A percentile compares a stretch with the other conserved stretches of the same genome.
These are phyloP conservation scores for Ceriops decandra DNA, from an alignment of 345 rosid species.

Conservation along the genomic window DNA sequence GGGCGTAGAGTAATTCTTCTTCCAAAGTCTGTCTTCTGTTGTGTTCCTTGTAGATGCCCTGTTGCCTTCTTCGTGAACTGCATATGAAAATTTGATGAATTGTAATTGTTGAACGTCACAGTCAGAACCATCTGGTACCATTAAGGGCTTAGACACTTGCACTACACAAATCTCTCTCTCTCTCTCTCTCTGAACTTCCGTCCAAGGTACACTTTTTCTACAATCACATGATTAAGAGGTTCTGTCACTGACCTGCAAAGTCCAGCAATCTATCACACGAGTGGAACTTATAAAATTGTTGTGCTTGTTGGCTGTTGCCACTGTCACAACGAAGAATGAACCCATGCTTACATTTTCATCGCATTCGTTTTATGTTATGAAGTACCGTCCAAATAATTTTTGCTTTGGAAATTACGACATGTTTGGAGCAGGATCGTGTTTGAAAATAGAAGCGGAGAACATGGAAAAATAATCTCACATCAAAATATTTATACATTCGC, in stretches of 20 bases:
- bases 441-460: too few relatives aligned
- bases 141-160: neutral
- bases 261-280: neutral
- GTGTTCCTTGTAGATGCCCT: constrained; percentile 7
- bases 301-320: too few relatives aligned
- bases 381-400: too few relatives aligned
- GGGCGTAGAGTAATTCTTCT: too few relatives aligned
- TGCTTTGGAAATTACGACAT: too few relatives aligned
- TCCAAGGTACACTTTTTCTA: neutral
- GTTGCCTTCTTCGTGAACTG: constrained; percentile 51
- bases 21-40: neutral
- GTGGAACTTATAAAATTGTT: too few relatives aligned
- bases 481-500: too few relatives aligned
- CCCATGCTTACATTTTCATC: too few relatives aligned
- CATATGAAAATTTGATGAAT: constrained; percentile 62
- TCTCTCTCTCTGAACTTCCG: neutral
- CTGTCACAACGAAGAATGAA: too few relatives aligned
- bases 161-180: neutral
- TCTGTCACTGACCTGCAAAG: neutral
- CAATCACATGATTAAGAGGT: neutral
- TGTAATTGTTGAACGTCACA: constrained; percentile 72
- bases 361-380: too few relatives aligned
- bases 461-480: too few relatives aligned
- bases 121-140: constrained; percentile 61
- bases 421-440: too few relatives aligned